These are phyloP conservation scores for Grosmannia serpens DNA, from an alignment of 2,329 filamentous ascomycete genomes.

Conservation along the genomic window DNA sequence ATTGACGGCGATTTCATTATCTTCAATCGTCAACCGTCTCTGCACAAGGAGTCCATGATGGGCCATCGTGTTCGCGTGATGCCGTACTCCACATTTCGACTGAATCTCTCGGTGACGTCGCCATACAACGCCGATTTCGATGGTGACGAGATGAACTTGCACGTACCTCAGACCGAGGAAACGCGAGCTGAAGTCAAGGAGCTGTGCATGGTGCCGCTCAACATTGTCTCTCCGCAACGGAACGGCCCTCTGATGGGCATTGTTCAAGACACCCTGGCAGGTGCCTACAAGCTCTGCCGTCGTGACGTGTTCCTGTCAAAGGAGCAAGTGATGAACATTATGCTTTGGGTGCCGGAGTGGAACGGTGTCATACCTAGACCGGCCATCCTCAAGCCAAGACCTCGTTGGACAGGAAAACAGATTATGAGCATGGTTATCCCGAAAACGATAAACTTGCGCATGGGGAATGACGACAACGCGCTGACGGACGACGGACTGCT, in stretches of 20 bases:
- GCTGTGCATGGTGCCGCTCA: conserved; percentile 93
- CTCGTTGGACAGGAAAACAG: conserved; percentile 97
- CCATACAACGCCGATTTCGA: conserved; percentile 99
- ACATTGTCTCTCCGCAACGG: conserved; percentile 95
- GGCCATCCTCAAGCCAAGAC: conserved; percentile 84
- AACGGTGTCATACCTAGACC: conserved; percentile 88
- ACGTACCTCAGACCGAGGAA: conserved; percentile 96
- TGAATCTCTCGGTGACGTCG: conserved; percentile 94
- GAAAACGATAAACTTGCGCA: conserved; percentile 67
- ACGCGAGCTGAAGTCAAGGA: conserved; percentile 89
- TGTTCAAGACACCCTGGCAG: conserved; percentile 92
- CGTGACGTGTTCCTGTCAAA: conserved; percentile 85
- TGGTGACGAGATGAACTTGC: conserved; percentile 99
- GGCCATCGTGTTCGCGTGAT: conserved; percentile 94
- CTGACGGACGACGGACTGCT: conserved; percentile 67
- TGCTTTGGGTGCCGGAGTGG: conserved; percentile 97
- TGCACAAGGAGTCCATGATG: conserved; percentile 99
- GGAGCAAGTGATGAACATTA: conserved; percentile 88
- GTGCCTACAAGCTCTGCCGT: conserved; percentile 92
- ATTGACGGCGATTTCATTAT: conserved; percentile 96
- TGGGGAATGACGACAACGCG: conserved; percentile 51
- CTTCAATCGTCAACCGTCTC: conserved; percentile 97
- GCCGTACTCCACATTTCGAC: conserved; percentile 96
- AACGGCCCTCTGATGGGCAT: conserved; percentile 99
- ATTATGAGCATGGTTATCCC: conserved; percentile 90